Conservation (phyloP, 208 protist species). For the Leishmania lainsoni region DNA sequence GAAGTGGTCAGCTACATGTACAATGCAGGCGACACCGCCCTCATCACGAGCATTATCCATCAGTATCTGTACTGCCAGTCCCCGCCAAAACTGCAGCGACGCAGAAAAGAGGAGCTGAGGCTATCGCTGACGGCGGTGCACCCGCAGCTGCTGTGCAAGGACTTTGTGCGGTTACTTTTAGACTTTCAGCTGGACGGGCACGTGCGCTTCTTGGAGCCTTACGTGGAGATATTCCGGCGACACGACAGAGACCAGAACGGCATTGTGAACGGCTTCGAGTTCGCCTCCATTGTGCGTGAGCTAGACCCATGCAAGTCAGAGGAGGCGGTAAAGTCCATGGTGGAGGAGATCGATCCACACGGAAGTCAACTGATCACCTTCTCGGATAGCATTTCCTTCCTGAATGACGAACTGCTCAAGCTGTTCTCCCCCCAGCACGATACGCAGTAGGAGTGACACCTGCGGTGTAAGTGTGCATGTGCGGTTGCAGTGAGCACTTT, state of each 20-base stretch:
- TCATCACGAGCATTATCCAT: conserved; percentile 65
- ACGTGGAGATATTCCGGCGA: conserved; percentile 71
- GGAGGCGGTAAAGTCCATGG: conserved; percentile 56
- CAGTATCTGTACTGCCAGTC: conserved; percentile 50
- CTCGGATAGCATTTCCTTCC: conserved; percentile 74
- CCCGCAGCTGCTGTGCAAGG: conserved; percentile 52
- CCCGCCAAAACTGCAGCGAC: conserved; percentile 28
- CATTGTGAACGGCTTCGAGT: conserved; percentile 77
- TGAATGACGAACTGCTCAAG: conserved; percentile 72
- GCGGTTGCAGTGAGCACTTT: not conserved
- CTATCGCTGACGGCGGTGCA: conserved; percentile 21
- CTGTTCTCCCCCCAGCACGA: conserved; percentile 14
- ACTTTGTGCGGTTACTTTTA: conserved; percentile 80
- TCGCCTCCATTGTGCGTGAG: conserved; percentile 49
- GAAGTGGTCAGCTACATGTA: conserved; percentile 91
- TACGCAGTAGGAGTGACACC: conserved; percentile 2
- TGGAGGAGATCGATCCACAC: conserved; percentile 66
- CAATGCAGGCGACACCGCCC: conserved; percentile 71
- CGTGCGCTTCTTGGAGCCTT: conserved; percentile 80
- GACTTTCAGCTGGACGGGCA: conserved; percentile 92
- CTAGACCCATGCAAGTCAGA: conserved; percentile 62
- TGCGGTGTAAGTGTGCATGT: not conserved
- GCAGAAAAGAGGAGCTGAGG: conserved; percentile 11
- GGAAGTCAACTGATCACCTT: conserved; percentile 86
- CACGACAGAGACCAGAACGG: conserved; percentile 80